Base-by-base conservation (phyloP, 768 basidiomycete species). In the Tephrocybe rancida region DNA sequence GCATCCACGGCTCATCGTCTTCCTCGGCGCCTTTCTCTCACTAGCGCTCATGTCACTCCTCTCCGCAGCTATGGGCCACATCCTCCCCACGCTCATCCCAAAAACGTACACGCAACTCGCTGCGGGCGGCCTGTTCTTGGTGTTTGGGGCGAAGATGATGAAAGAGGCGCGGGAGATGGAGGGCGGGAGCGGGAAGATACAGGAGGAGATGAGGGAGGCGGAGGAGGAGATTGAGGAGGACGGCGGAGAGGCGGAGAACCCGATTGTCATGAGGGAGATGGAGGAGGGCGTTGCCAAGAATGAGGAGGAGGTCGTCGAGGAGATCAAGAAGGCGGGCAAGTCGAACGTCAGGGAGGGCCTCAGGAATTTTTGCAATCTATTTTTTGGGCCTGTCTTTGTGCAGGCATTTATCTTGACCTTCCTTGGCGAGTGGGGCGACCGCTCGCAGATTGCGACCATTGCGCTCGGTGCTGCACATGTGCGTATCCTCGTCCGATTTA, bases 401-500 rank as follows among this genome's bases (percentile, higher is more conserved):
- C 95, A 99, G 70, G 85, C 93, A 0, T 98, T 99, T 64, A 75
- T 96, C 27, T 77, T 99, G 55, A 98, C 96, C 0, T 98, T 98
- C 72, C 77, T 99, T n/a, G 97, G 95, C 9, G 97, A 99, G 72
- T 98, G 97, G 97, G 96, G 97, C 0, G 97, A 98, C 72, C 75
- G 96, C 48, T 96, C 93, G 64, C 96, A 99, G 73, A 93, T 98
- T 62, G 90, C 97, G 1, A 98, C 97, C 2, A 96, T 98, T 57
- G 95, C 93, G 5, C 76, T 98, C 48, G 96, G 91, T 2, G 95
- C 95, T 21, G 92, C 95, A 19, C 94, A 99, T 73, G 96, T 98
- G 65, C 34, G 74, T 72, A 18, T 34, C 37, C n/a, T 47, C n/a
- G 8, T 16, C 21, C 47, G 16, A 32, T 47, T 44, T 30, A 26